Evolutionary conservation across 208 protist genomes (phyloP).

Genomic region (Strigomonas galati): DNA sequence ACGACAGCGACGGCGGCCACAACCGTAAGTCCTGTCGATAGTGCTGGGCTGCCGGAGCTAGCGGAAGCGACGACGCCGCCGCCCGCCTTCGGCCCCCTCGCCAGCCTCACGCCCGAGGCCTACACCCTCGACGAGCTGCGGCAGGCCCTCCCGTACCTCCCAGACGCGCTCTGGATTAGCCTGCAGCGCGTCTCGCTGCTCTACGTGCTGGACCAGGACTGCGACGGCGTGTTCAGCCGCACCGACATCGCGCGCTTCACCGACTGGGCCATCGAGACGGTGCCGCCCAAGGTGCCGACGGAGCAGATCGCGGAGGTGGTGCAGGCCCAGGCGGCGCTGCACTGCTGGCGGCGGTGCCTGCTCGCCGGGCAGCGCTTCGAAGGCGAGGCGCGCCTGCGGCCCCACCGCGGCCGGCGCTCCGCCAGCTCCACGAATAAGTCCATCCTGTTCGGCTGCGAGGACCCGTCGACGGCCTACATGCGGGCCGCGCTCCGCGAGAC

Average conservation of each 20-base stretch:
- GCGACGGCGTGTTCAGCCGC: slow-evolving; percentile 48
- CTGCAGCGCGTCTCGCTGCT: slow-evolving; percentile 52
- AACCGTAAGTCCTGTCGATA: too few relatives aligned
- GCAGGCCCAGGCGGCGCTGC: slow-evolving; percentile 42
- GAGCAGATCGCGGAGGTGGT: slow-evolving; percentile 56
- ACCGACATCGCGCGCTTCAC: slow-evolving; percentile 55
- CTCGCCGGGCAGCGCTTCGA: slow-evolving; percentile 23
- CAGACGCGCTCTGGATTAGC: slow-evolving; percentile 50
- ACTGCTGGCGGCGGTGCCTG: slow-evolving; percentile 57
- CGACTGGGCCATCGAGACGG: slow-evolving; percentile 43
- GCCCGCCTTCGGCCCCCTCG: slow-evolving; percentile 24
- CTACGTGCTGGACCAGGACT: slow-evolving; percentile 64
- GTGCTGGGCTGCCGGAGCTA: too few relatives aligned
- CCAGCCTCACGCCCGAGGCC: slow-evolving; percentile 30
- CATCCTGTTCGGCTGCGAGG: neutral
- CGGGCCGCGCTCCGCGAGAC: neutral
- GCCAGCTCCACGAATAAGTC: neutral
- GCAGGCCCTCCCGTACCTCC: slow-evolving; percentile 38
- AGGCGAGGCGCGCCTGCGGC: slow-evolving; percentile 13
- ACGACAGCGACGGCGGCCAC: too few relatives aligned
- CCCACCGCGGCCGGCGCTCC: slow-evolving; percentile 6
- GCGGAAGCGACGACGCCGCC: too few relatives aligned
- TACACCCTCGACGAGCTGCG: slow-evolving; percentile 60
- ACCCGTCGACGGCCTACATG: slow-evolving; percentile 2
- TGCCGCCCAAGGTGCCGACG: slow-evolving; percentile 28